phyloP scores from a whole-genome alignment of 306 rosid genomes.

The Ormosia emarginata region DNA sequence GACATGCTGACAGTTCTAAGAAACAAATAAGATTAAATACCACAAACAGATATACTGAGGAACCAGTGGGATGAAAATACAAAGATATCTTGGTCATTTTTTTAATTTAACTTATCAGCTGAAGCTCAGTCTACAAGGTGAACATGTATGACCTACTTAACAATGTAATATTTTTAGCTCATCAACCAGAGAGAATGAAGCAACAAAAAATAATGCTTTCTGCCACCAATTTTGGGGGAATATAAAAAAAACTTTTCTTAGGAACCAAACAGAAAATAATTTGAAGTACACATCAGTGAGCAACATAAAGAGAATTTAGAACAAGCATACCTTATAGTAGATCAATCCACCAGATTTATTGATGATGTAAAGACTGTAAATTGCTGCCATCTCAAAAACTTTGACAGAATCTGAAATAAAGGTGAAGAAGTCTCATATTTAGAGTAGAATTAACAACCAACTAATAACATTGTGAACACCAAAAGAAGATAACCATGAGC shows the following conservation, averaged over 20 bases:
- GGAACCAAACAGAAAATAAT: neutral
- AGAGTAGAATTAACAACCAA: neutral
- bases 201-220: neutral
- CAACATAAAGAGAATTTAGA: conserved; percentile 1
- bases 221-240: neutral
- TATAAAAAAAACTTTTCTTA: neutral
- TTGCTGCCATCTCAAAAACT: conserved; percentile 64
- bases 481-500: neutral
- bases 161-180: neutral
- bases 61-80: neutral
- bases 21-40: neutral
- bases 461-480: neutral
- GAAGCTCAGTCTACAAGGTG: neutral
- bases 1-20: neutral
- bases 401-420: conserved; percentile 22
- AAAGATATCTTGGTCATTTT: neutral
- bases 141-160: neutral
- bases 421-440: neutral
- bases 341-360: conserved; percentile 94
- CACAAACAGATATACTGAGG: neutral
- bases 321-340: conserved; percentile 67
- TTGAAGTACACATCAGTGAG: neutral
- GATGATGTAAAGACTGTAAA: conserved; percentile 88
- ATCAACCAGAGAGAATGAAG: neutral
- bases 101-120: neutral